Conservation (phyloP, 208 protist genomes). For the Wallacemonas sp. region DNA sequence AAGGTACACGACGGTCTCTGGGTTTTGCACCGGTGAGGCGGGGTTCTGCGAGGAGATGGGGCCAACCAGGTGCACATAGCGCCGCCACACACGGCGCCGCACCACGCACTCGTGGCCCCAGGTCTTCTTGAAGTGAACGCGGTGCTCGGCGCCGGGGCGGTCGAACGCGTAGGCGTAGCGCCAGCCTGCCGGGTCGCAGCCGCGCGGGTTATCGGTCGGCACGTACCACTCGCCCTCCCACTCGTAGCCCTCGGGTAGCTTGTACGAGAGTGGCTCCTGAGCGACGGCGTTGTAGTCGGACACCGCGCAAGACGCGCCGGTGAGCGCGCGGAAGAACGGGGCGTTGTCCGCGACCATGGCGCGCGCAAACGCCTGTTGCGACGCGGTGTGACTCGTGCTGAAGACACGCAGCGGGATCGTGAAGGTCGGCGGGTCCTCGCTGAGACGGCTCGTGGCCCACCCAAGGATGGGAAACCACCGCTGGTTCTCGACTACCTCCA, state of each 20-base stretch:
- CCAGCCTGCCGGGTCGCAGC: conserved; percentile 49
- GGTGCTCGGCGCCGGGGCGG: not conserved
- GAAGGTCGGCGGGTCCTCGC: conserved; percentile 49
- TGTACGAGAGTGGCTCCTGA: conserved; percentile 23
- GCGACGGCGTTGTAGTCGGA: conserved; percentile 11
- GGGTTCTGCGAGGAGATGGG: conserved; percentile 15
- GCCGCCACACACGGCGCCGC: conserved; percentile 51
- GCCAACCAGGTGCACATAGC: conserved; percentile 30
- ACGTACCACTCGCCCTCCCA: conserved; percentile 65
- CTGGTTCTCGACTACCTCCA: conserved; percentile 57
- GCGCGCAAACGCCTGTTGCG: conserved; percentile 14
- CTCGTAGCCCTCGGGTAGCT: conserved; percentile 38
- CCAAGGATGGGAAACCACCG: conserved; percentile 73
- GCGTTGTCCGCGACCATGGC: conserved; percentile 3
- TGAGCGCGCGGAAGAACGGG: conserved; percentile 6
- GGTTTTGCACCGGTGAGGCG: conserved; percentile 14
- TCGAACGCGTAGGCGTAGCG: conserved; percentile 50
- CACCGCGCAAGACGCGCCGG: not conserved
- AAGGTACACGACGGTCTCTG: conserved; percentile 31
- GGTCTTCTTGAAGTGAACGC: conserved; percentile 49
- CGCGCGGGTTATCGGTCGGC: conserved; percentile 33
- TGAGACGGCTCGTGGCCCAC: conserved; percentile 54
- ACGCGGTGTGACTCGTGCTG: conserved; percentile 3
- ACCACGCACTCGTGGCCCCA: conserved; percentile 44
- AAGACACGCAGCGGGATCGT: conserved; percentile 24